phyloP scores from a whole-genome alignment of 2,329 filamentous ascomycete genomes.

The Arthrobotrys iridis region DNA sequence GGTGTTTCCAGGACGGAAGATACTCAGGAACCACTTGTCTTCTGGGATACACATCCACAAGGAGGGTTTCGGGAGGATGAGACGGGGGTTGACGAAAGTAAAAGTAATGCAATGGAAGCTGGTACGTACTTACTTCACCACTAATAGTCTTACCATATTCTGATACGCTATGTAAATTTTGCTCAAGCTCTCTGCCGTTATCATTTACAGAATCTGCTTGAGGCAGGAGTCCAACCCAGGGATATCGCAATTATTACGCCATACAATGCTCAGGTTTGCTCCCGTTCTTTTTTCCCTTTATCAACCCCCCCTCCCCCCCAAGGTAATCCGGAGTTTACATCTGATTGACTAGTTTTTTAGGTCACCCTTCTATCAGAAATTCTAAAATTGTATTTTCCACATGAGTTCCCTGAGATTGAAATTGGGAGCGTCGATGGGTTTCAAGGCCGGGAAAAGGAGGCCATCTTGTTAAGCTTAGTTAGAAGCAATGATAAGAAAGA shows the following conservation, averaged over 20 bases:
- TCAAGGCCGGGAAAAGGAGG: constrained; percentile 96
- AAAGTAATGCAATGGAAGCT: constrained; percentile 92
- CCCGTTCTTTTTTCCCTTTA: constrained; percentile 13
- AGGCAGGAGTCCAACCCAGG: constrained; percentile 79
- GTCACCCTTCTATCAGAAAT: constrained; percentile 78
- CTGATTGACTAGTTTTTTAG: constrained; percentile 62
- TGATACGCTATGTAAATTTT: background rate
- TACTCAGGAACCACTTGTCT: constrained; percentile 85
- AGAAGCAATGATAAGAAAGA: constrained; percentile 86
- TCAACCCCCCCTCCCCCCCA: constrained; percentile 20
- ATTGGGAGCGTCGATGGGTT: constrained; percentile 98
- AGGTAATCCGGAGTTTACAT: constrained; percentile 53
- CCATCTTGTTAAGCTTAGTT: constrained; percentile 91
- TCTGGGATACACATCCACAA: constrained; percentile 83
- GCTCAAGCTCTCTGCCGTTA: constrained; percentile 58
- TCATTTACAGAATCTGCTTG: constrained; percentile 80
- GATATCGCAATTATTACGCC: constrained; percentile 95
- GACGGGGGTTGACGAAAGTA: constrained; percentile 70
- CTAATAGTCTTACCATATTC: background rate
- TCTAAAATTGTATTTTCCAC: constrained; percentile 82
- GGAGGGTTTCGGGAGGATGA: constrained; percentile 84
- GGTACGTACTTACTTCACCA: constrained; percentile 55
- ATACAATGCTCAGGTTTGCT: constrained; percentile 85
- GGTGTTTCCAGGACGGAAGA: constrained; percentile 82
- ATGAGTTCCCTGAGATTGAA: constrained; percentile 82